Percentiles rank a stretch among this genome's conserved stretches.
phyloP scores from a whole-genome alignment of 164 flowering plant species.

The Cinnamomum chago region DNA sequence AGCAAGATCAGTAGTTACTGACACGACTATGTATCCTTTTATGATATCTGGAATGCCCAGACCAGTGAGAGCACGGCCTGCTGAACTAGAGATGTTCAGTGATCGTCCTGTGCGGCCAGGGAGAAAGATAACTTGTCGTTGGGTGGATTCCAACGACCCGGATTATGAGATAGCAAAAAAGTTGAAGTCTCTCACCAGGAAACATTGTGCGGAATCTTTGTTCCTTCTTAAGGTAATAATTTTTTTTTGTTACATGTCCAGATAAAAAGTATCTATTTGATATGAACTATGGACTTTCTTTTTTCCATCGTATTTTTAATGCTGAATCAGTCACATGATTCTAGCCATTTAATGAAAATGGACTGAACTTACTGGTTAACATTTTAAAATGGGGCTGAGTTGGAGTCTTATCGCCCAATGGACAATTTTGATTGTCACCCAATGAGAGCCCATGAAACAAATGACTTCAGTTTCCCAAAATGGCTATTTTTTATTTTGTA shows the following conservation, averaged over 20 bases:
- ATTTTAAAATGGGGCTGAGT: too few species aligned
- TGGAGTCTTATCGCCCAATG: too few species aligned
- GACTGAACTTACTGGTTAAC: not conserved
- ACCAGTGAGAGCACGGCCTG: conserved; percentile 64
- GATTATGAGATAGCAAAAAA: conserved; percentile 50
- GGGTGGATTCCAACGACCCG: conserved; percentile 66
- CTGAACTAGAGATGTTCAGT: conserved; percentile 53
- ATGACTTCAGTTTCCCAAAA: too few species aligned
- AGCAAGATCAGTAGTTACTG: conserved; percentile 30
- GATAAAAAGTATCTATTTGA: not conserved
- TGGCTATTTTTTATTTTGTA: too few species aligned
- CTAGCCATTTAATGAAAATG: not conserved
- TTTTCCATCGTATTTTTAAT: too few species aligned
- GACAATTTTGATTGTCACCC: too few species aligned
- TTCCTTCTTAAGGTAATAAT: conserved; percentile 43
- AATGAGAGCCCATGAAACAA: too few species aligned
- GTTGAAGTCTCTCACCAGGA: conserved; percentile 36
- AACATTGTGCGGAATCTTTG: conserved; percentile 49
- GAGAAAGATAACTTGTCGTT: conserved; percentile 31
- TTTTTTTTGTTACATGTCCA: too few species aligned
- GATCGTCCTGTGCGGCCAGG: conserved; percentile 67
- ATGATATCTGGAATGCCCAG: conserved; percentile 90
- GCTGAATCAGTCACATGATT: not conserved
- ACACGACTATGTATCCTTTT: conserved; percentile 36
- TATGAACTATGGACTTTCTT: too few species aligned